Conservation (phyloP, 345 rosid genomes). For the Pugionium dolabratum region DNA sequence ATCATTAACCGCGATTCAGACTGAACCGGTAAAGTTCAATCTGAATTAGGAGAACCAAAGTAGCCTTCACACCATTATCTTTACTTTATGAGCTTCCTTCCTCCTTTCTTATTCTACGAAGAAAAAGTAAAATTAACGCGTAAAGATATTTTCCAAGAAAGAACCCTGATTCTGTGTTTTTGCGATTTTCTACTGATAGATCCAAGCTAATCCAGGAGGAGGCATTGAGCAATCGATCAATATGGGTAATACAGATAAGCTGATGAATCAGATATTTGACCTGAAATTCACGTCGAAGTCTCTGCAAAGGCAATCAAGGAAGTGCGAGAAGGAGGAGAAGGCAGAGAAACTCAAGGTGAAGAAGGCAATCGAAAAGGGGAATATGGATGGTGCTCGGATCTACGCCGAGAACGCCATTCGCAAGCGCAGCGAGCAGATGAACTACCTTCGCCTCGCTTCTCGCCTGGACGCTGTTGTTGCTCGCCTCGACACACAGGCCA, state of each 20-base stretch:
- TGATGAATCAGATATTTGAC: constrained; percentile 94
- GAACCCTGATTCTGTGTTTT: constrained; percentile 30
- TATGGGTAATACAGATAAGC: constrained; percentile 93
- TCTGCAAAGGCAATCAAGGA: constrained; percentile 81
- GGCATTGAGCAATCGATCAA: constrained; percentile 2
- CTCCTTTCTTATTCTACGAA: constrained; percentile 4
- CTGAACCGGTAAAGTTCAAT: constrained; percentile 22
- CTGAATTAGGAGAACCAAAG: constrained; percentile 15
- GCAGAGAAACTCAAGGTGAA: constrained; percentile 91
- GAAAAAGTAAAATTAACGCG: constrained; percentile 28
- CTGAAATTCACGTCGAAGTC: constrained; percentile 89
- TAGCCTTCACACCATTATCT: constrained; percentile 18
- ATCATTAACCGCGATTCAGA: background rate
- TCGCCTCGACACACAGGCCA: constrained; percentile 94
- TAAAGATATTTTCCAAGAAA: constrained; percentile 26
- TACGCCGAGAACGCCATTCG: constrained; percentile 96
- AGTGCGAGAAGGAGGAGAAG: constrained; percentile 99
- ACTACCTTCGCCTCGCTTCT: constrained; percentile 86
- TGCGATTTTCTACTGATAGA: background rate
- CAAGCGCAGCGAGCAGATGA: constrained; percentile 96
- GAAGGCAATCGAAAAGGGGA: constrained; percentile 97
- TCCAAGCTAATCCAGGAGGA: background rate
- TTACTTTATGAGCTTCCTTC: background rate
- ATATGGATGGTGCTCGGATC: constrained; percentile 98
- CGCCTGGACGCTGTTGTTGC: constrained; percentile 96